Percentiles rank a stretch among this genome's conserved stretches.
phyloP scores from a whole-genome alignment of 2,329 filamentous ascomycete genomes.

The Reticulascus tulasneorum region DNA sequence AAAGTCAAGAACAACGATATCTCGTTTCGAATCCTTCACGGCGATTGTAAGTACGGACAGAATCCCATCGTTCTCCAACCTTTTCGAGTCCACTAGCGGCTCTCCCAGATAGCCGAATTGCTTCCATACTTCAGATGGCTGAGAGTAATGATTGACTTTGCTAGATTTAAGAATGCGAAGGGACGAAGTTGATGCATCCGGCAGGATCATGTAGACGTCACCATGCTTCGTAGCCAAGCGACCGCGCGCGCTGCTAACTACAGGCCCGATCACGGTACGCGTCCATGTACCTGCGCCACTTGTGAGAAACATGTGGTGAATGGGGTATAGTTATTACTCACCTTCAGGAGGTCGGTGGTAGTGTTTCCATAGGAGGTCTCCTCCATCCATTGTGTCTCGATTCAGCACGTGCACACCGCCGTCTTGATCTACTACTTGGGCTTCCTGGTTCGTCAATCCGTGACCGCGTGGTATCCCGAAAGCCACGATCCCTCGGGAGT shows the following conservation, averaged over 20 bases:
- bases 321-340: not conserved
- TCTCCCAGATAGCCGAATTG: not conserved
- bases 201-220: not conserved
- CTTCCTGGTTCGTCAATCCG: conserved; percentile 11
- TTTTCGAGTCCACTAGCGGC: not conserved
- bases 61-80: not conserved
- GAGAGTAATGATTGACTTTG: not conserved
- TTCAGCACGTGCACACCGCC: conserved; percentile 11
- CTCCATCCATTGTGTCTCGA: conserved; percentile 1
- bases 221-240: not conserved
- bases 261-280: not conserved
- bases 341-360: conserved; percentile 7
- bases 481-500: conserved; percentile 8
- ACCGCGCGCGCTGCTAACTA: not conserved
- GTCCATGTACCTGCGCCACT: not conserved
- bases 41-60: not conserved
- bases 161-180: not conserved
- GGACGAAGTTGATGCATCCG: not conserved
- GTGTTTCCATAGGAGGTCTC: conserved; percentile 10
- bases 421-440: conserved; percentile 6
- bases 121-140: not conserved
- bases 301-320: not conserved
- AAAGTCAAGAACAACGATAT: too few relatives aligned
- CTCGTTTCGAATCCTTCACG: too few relatives aligned
- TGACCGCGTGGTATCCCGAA: conserved; percentile 11